phyloP scores from a whole-genome alignment of 2,329 filamentous ascomycete genomes.

The Didymella lethalis region DNA sequence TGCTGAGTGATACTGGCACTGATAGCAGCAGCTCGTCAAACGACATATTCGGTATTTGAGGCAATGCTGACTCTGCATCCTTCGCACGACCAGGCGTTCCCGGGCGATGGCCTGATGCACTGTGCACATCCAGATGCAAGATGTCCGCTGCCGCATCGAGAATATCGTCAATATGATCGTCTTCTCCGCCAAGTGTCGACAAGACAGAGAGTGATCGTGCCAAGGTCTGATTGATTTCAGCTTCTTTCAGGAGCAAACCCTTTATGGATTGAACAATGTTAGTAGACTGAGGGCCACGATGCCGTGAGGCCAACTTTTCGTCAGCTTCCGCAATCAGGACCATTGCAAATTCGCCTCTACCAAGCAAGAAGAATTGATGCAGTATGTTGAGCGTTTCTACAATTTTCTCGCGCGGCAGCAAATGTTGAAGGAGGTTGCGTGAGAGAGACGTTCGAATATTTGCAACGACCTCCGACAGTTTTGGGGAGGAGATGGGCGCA shows the following conservation, averaged over 20 bases:
- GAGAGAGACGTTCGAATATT: slow-evolving; percentile 83
- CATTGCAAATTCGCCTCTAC: slow-evolving; percentile 89
- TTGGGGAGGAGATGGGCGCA: slow-evolving; percentile 76
- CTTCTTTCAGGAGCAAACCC: slow-evolving; percentile 79
- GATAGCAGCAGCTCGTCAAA: slow-evolving; percentile 87
- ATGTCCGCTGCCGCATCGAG: slow-evolving; percentile 83
- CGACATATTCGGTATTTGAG: slow-evolving; percentile 56
- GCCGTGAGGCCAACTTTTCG: slow-evolving; percentile 75
- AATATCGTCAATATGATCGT: slow-evolving; percentile 76
- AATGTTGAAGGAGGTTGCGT: slow-evolving; percentile 79
- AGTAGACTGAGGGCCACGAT: slow-evolving; percentile 57
- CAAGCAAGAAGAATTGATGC: slow-evolving; percentile 85
- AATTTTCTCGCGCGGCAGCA: slow-evolving; percentile 80
- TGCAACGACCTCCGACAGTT: slow-evolving; percentile 75
- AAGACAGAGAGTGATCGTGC: slow-evolving; percentile 80
- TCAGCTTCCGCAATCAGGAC: slow-evolving; percentile 87
- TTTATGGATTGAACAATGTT: slow-evolving; percentile 61
- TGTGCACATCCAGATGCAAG: slow-evolving; percentile 71
- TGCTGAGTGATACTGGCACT: slow-evolving; percentile 72
- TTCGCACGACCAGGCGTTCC: slow-evolving; percentile 53
- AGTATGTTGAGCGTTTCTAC: slow-evolving; percentile 79
- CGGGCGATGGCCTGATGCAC: slow-evolving; percentile 48
- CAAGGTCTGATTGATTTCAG: slow-evolving; percentile 80
- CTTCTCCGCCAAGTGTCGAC: slow-evolving; percentile 77
- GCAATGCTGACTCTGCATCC: slow-evolving; percentile 41